phyloP scores from a whole-genome alignment of 164 flowering plant species.

The Dillenia suffruticosa region DNA sequence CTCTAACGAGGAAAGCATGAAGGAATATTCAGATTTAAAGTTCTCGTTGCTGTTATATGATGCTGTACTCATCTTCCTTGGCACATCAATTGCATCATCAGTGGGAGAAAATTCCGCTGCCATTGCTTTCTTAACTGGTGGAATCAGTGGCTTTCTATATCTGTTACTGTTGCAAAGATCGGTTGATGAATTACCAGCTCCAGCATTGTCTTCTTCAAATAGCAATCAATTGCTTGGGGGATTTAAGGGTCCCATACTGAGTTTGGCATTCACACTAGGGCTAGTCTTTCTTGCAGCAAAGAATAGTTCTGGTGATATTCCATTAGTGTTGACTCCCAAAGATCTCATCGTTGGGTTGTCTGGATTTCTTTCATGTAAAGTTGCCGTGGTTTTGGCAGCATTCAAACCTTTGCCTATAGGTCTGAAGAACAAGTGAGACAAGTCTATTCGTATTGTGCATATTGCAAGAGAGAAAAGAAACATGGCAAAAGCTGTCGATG shows the following conservation, averaged over 20 bases:
- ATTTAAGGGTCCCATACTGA: slow-evolving; percentile 40
- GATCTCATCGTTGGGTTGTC: slow-evolving; percentile 62
- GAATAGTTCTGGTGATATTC: slow-evolving; percentile 33
- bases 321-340: slow-evolving; percentile 36
- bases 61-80: slow-evolving; percentile 45
- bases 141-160: slow-evolving; percentile 65
- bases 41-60: slow-evolving; percentile 71
- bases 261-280: slow-evolving; percentile 45
- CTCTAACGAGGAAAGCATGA: slow-evolving; percentile 74
- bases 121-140: slow-evolving; percentile 63
- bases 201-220: slow-evolving; percentile 20
- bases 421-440: slow-evolving; percentile 28
- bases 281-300: slow-evolving; percentile 30
- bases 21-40: slow-evolving; percentile 73
- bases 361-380: slow-evolving; percentile 79
- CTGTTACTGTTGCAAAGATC: slow-evolving; percentile 73
- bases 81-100: slow-evolving; percentile 38
- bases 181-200: slow-evolving; percentile 62
- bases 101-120: slow-evolving; percentile 39
- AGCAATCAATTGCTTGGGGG: slow-evolving; percentile 21
- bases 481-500: too few species aligned
- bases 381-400: slow-evolving; percentile 77
- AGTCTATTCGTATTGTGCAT: too few species aligned
- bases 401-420: slow-evolving; percentile 50
- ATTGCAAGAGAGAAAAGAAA: too few species aligned